Percentiles rank a stretch among this genome's conserved stretches.
phyloP scores from a whole-genome alignment of 345 rosid genomes.

The Geranium brycei region DNA sequence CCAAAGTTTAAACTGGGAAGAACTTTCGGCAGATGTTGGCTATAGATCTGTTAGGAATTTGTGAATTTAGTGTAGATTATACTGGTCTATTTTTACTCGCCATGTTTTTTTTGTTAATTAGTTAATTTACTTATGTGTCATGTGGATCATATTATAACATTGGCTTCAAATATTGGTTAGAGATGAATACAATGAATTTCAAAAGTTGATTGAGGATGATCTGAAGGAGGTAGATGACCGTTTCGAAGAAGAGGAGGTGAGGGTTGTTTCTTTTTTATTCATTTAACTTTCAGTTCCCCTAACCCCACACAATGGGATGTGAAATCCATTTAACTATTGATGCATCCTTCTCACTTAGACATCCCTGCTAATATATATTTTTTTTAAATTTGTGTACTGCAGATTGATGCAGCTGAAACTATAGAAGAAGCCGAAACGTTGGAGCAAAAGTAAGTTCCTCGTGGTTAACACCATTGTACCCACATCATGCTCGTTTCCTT shows the following conservation, averaged over 20 bases:
- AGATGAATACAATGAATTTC: slow-evolving; percentile 90
- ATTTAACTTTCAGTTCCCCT: too few species aligned
- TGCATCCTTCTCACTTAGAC: too few species aligned
- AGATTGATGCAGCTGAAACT: slow-evolving; percentile 91
- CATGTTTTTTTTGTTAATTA: too few species aligned
- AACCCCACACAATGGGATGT: too few species aligned
- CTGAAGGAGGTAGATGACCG: slow-evolving; percentile 77
- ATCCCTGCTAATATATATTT: not conserved
- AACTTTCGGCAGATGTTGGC: too few species aligned
- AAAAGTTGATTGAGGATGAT: slow-evolving; percentile 86
- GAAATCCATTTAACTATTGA: not conserved
- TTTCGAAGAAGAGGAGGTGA: slow-evolving; percentile 93
- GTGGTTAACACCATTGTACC: not conserved
- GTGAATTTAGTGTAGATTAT: too few species aligned
- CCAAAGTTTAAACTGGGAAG: too few species aligned
- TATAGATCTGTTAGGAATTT: too few species aligned
- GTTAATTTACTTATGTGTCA: not conserved
- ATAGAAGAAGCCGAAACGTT: slow-evolving; percentile 13
- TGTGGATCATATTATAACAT: not conserved
- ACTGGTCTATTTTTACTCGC: not conserved
- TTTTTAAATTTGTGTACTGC: slow-evolving; percentile 6
- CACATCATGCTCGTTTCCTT: too few species aligned
- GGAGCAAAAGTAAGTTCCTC: slow-evolving; percentile 66
- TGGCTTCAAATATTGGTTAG: slow-evolving; percentile 24
- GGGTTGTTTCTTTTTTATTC: not conserved